phyloP scores from a whole-genome alignment of 306 rosid genomes.

The Prunus kanzakura region DNA sequence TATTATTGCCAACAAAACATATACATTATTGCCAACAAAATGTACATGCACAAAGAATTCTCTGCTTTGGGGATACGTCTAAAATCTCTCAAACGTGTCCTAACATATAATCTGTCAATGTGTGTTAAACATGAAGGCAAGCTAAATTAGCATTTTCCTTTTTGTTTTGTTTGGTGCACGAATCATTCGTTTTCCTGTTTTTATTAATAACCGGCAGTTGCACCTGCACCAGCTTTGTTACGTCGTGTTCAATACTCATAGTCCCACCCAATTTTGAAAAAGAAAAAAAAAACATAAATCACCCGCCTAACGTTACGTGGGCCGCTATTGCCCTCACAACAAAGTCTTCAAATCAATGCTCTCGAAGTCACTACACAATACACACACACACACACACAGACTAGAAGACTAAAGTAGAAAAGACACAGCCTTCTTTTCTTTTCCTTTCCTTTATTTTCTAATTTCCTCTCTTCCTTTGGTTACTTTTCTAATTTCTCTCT shows the following conservation, averaged over 20 bases:
- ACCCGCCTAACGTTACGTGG: conserved; percentile 32
- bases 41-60: no score
- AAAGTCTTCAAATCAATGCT: not conserved
- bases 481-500: not conserved
- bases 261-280: not conserved
- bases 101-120: no score
- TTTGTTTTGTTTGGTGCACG: not conserved
- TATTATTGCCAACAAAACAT: no score
- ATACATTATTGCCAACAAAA: no score
- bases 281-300: not conserved
- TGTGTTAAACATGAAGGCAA: no score
- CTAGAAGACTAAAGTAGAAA: not conserved
- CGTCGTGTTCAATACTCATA: not conserved
- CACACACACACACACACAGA: no score
- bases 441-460: not conserved
- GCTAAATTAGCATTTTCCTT: no score
- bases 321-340: conserved; percentile 28
- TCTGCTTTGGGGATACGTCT: no score
- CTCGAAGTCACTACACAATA: no score
- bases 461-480: not conserved
- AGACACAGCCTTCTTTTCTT: not conserved
- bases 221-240: not conserved
- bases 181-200: not conserved
- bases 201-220: not conserved
- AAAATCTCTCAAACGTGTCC: no score